These are phyloP conservation scores for Tricholoma sp. DNA, from an alignment of 768 basidiomycete genomes.

Conservation along the genomic window DNA sequence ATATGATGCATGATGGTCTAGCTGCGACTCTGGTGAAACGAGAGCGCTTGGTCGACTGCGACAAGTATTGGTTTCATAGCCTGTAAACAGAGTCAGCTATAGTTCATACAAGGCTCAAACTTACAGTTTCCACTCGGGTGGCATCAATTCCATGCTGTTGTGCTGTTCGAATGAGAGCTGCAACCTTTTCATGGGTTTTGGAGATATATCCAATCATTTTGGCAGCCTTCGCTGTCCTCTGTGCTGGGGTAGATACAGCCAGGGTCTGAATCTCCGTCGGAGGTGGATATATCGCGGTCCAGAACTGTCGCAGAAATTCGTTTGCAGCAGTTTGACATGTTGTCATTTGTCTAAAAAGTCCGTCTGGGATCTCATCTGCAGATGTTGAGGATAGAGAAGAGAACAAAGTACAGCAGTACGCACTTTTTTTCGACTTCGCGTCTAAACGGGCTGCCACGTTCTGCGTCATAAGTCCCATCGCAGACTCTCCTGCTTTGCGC, in stretches of 20 bases:
- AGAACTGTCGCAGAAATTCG: slow-evolving; percentile 95
- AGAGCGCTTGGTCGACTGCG: slow-evolving; percentile 69
- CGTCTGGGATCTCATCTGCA: slow-evolving; percentile 76
- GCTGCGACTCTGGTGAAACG: slow-evolving; percentile 44
- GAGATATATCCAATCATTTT: slow-evolving; percentile 86
- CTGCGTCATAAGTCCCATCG: slow-evolving; percentile 70
- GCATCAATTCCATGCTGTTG: slow-evolving; percentile 60
- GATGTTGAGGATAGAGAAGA: slow-evolving; percentile 2
- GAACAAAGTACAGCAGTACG: slow-evolving; percentile 13
- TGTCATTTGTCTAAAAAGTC: slow-evolving; percentile 75
- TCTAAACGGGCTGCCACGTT: slow-evolving; percentile 74
- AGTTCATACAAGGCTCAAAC: slow-evolving; percentile 17
- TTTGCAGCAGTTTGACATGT: slow-evolving; percentile 91
- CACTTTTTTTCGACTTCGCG: slow-evolving; percentile 61
- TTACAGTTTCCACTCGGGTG: slow-evolving; percentile 57
- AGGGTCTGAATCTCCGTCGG: slow-evolving; percentile 49
- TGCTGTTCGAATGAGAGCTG: slow-evolving; percentile 64
- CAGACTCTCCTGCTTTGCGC: slow-evolving; percentile 60
- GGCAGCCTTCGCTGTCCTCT: slow-evolving; percentile 71
- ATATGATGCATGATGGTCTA: neutral
- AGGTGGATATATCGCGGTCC: slow-evolving; percentile 83
- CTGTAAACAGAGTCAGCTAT: slow-evolving; percentile 27
- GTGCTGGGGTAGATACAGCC: slow-evolving; percentile 50
- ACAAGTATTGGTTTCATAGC: slow-evolving; percentile 72
- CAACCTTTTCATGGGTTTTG: slow-evolving; percentile 79